These are phyloP conservation scores for Serendipita sp. DNA, from an alignment of 768 basidiomycete species.

Conservation along the genomic window DNA sequence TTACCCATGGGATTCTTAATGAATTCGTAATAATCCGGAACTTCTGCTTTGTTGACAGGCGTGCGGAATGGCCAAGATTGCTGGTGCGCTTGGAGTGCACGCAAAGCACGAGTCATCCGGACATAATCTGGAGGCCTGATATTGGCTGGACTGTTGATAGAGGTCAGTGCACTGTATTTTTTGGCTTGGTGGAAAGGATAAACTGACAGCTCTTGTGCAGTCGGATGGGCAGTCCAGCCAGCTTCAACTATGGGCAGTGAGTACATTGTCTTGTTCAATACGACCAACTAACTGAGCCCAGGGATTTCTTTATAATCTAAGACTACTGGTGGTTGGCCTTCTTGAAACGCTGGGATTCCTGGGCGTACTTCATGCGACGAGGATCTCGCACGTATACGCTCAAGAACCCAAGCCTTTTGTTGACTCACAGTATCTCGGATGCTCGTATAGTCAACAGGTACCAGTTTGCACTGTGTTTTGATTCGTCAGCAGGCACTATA, in stretches of 20 bases:
- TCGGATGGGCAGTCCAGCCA: constrained; percentile 81
- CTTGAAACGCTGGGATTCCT: constrained; percentile 63
- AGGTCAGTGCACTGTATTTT: neutral
- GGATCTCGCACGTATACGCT: constrained; percentile 58
- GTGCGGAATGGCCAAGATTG: constrained; percentile 75
- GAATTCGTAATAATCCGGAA: constrained; percentile 78
- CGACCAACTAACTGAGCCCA: constrained; percentile 50
- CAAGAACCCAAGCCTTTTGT: constrained; percentile 49
- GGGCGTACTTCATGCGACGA: constrained; percentile 72
- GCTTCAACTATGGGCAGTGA: constrained; percentile 47
- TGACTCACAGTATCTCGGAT: constrained; percentile 55
- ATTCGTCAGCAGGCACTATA: constrained; percentile 1
- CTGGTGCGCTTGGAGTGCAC: constrained; percentile 60
- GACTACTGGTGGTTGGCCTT: constrained; percentile 31
- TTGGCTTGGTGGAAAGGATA: neutral
- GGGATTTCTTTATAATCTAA: constrained; percentile 71
- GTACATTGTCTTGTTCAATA: neutral
- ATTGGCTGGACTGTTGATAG: neutral
- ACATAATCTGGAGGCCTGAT: constrained; percentile 5
- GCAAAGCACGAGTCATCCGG: constrained; percentile 57
- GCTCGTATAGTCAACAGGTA: constrained; percentile 70
- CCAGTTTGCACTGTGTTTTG: constrained; percentile 53
- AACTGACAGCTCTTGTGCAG: constrained; percentile 35
- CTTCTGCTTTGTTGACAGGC: constrained; percentile 68
- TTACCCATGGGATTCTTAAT: constrained; percentile 86